Evolutionary conservation across 768 basidiomycete genomes (phyloP), one percentile per base, ranked within the genome.

Genomic region (Termitomyces sp.): DNA sequence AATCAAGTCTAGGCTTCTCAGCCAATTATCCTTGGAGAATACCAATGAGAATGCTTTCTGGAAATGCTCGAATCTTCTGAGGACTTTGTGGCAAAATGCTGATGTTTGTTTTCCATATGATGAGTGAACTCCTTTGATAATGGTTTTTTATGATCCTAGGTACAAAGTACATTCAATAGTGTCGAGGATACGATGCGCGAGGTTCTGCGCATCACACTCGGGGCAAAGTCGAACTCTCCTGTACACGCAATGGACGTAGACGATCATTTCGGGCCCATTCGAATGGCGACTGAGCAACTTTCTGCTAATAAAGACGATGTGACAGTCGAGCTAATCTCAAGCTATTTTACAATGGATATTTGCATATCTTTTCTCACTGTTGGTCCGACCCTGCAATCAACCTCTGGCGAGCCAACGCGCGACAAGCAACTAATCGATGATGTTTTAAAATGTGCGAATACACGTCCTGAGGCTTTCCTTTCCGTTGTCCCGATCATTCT

Each of bases 301-400:
- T 64, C 64, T 38, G 69, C 70, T 35, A 71, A 73, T 16, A 61
- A 65, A 1, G 60, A 69, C 24, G 67, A 68, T 22, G 65, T 60
- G 12, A 58, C 58, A 20, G 70, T 67, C 4, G 69, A 74, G 26
- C 48, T 66, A 32, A 63, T 61, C 32, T 65, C 70, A 22, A 65
- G 68, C 20, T 71, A 69, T 10, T 71, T 68, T 52, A 72, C 83
- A 24, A 68, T 79, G 36, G 76, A 81, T 49, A 69, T 80, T 24
- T 90, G 84, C 65, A 66, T 89, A 40, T 66, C 78, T 18, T 82
- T 90, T 63, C 75, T 91, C 30, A 76, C 86, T 2, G 72, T 80
- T 22, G 80, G 82, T n/a, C 87, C 88, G 20, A 73, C 81, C 47
- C 69, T 92, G 35, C 86, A 85, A 58, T 83, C 84, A 13, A 66